Evolutionary conservation across 768 basidiomycete species (phyloP), one percentile per base, ranked within the genome.

Genomic region (Coprinopsis cinerea): DNA sequence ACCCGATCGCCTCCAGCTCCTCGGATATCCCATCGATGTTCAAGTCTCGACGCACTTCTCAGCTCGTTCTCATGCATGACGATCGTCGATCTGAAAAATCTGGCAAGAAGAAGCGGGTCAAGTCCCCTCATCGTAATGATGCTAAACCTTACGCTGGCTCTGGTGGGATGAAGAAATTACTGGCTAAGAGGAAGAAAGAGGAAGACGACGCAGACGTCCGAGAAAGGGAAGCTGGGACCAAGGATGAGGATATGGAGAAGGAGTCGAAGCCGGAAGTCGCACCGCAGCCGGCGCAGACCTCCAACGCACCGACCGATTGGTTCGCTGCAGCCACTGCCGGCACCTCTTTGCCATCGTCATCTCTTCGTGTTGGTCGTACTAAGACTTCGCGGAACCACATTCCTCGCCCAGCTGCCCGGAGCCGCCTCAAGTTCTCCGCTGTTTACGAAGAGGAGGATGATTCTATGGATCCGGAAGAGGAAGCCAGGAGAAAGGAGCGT

Each of bases 121-220:
- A 73, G 57, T 64, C 59, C 28, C 70, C 63, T 36, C 61, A 69
- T 15, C 64, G 71, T 13, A 81, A 80, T 53, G 75, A 74, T 32
- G 78, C 78, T 17, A 89, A 89, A 58, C 88, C 88, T 2, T 90
- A 90, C 57, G 82, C 85, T 1, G 88, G 87, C 5, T 78, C 81
- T 53, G 84, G 87, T 46, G 85, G 85, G 0, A 82, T 88, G 75
- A 88, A 84, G 71, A 89, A 83, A 59, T 67, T 87, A 62, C 64
- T 89, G 32, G 81, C 83, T 18, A 75, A 78, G 55, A 70, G 82
- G 43, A 77, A 76, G 59, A 66, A 71, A 53, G 84, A 85, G 59
- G 72, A 78, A 46, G 74, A 77, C 51, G 76, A 67, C 22, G 67
- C 60, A 27, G 66, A 45, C n/a, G n/a, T n/a, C n/a, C n/a, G n/a